Percentiles rank a stretch among this genome's conserved stretches.
Conservation (phyloP, 192 early-diverging fungal species). For the Podila epigama region DNA sequence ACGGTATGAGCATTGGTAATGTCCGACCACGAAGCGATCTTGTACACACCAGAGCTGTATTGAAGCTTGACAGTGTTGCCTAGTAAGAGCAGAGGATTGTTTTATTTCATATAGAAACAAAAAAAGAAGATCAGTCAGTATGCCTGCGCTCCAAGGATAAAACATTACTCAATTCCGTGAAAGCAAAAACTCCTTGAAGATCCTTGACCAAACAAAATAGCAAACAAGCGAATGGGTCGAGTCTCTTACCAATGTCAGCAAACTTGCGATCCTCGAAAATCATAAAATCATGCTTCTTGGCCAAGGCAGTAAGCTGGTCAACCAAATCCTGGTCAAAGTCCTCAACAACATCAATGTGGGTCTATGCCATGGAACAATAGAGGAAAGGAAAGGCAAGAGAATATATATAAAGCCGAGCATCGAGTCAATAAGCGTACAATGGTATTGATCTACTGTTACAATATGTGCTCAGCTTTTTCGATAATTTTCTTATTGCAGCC, state of each 20-base stretch:
- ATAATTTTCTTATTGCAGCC: no score
- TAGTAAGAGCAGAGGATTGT: slow-evolving; percentile 3
- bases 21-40: slow-evolving; percentile 94
- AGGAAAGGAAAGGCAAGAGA: not conserved
- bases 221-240: not conserved
- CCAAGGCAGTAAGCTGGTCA: slow-evolving; percentile 72
- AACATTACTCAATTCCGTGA: no score
- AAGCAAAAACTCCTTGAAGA: no score
- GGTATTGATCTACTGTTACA: no score
- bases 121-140: not conserved
- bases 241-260: slow-evolving; percentile 87
- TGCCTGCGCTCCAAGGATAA: no score
- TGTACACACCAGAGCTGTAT: slow-evolving; percentile 90
- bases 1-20: slow-evolving; percentile 96
- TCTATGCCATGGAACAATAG: slow-evolving; percentile 55
- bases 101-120: not conserved
- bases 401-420: no score
- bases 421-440: no score
- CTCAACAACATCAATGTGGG: slow-evolving; percentile 92
- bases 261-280: slow-evolving; percentile 99
- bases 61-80: slow-evolving; percentile 97
- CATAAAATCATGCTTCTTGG: slow-evolving; percentile 90
- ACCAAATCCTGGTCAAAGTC: slow-evolving; percentile 94
- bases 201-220: slow-evolving; percentile 4
- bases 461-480: no score